Base-by-base conservation (phyloP, 305 asterid species). In the Ajuga reptans region DNA sequence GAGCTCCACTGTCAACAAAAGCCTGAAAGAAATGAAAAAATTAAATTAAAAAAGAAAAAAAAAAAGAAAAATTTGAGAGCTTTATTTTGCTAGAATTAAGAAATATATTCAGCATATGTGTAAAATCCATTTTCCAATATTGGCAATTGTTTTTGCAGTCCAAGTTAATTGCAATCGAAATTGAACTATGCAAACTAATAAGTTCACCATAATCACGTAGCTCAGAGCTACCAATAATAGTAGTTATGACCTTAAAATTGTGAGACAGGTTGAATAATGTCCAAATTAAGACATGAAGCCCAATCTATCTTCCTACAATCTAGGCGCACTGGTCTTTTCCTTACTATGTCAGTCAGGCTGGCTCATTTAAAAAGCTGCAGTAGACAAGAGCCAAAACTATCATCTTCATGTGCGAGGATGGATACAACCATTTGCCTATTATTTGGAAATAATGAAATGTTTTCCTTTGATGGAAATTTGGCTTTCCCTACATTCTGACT, bases 1-100 rank as follows among this genome's bases (percentile, higher is more conserved):
- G 99, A 77, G 99, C 99, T 75, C 99, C 99, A 76, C 99, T 93
- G 70, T 93, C 99, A 71, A 93, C 97, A 69, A 93, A 93, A 64
- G 99, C 99, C 98, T 92, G 83, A 79, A 81, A 76, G 72, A 74
- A 71, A 68, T n/a, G 45, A 72, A 31, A 72, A 18, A 68, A 53
- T 56, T n/a, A n/a, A n/a, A n/a, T n/a, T n/a, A n/a, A n/a, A n/a
- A n/a, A n/a, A n/a, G n/a, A 21, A 21, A 21, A 21, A 21, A 21
- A 2, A 2, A 2, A 21, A 21, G 2, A 21, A 2, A 21, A 21
- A 21, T 21, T 21, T 0, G 27, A 21, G 27, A 0, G 27, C 27
- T 21, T 21, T 21, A 21, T 21, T 21, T 21, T 21, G 27, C 27
- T 21, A 21, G 27, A 47, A 59, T 36, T 46, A 68, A 65, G 54